Conservation (phyloP, 345 rosid genomes). For the Gossypium australe region DNA sequence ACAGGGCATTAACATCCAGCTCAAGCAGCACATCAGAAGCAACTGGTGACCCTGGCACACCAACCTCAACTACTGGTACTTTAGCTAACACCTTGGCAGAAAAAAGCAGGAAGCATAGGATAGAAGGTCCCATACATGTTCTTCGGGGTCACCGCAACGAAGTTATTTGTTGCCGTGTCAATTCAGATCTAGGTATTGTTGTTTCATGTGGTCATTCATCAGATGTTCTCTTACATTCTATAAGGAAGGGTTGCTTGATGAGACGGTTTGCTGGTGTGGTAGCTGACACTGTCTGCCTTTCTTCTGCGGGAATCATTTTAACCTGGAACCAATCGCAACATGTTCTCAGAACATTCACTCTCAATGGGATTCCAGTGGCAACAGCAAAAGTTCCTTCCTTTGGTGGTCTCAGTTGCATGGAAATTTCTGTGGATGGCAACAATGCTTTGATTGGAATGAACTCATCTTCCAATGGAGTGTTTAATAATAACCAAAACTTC, state of each 20-base stretch:
- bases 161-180: slow-evolving; percentile 69
- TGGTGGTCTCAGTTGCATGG: slow-evolving; percentile 69
- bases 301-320: slow-evolving; percentile 73
- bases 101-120: slow-evolving; percentile 49
- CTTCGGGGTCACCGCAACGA: slow-evolving; percentile 81
- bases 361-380: slow-evolving; percentile 64
- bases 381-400: slow-evolving; percentile 60
- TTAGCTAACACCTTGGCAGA: slow-evolving; percentile 38
- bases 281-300: slow-evolving; percentile 76
- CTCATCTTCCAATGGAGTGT: slow-evolving; percentile 30
- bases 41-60: slow-evolving; percentile 37
- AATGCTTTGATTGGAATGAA: slow-evolving; percentile 71
- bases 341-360: slow-evolving; percentile 62
- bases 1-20: slow-evolving; percentile 42
- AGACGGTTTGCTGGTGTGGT: slow-evolving; percentile 70
- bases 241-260: slow-evolving; percentile 79
- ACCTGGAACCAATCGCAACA: slow-evolving; percentile 60
- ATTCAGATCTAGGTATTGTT: slow-evolving; percentile 79
- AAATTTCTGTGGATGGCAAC: slow-evolving; percentile 73
- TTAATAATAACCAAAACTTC: slow-evolving; percentile 14
- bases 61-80: slow-evolving; percentile 30
- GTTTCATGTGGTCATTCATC: slow-evolving; percentile 73
- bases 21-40: slow-evolving; percentile 49
- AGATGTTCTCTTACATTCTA: slow-evolving; percentile 70
- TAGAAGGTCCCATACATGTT: slow-evolving; percentile 94